Evolutionary conservation across 106 monocot species (phyloP), one percentile per base, ranked within the genome.

Genomic region (Dioscorea dumetorum): DNA sequence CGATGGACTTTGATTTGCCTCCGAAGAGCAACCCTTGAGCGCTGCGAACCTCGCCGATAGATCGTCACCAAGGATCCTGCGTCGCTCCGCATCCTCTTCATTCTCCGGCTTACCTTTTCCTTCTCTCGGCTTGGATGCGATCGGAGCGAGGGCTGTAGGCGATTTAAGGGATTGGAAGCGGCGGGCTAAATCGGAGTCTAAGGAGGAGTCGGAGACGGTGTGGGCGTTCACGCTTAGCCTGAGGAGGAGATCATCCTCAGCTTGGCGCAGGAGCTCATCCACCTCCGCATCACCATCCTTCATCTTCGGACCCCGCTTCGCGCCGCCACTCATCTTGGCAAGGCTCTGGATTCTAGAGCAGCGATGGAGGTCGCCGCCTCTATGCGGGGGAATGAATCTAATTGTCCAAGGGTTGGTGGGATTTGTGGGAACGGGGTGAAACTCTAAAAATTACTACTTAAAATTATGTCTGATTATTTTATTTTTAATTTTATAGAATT

Each of bases 91-190:
- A 28, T 19, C 70, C 14, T 60, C 61, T 13, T 20, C 41, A 41
- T 10, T 10, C 41, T 41, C 41, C 41, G 41, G 41, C 10, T 41
- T 10, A 41, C 6, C 41, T 41, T 10, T 41, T 10, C 41, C 41
- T 41, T 41, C 41, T 41, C 6, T 41, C 10, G 41, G 57, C 8
- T 14, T 8, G 23, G 35, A 0, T 2, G 34, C 22, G 18, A 17
- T 58, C 7, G 21, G 8, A 24, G 53, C 3, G 8, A 22, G 13
- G 33, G 22, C n/a, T 8, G 24, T 17, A 33, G 17, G 52, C 22
- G 72, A 50, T 70, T 72, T 89, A 33, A 94, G 94, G 50, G 90
- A 80, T 2, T 90, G 75, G 78, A 94, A 85, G 33, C 94, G 87
- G 72, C 87, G 82, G 33, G 76, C 48, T 41, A 94, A 81, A 59